Conservation (phyloP, 345 rosid species). For the Lepidium africanum region DNA sequence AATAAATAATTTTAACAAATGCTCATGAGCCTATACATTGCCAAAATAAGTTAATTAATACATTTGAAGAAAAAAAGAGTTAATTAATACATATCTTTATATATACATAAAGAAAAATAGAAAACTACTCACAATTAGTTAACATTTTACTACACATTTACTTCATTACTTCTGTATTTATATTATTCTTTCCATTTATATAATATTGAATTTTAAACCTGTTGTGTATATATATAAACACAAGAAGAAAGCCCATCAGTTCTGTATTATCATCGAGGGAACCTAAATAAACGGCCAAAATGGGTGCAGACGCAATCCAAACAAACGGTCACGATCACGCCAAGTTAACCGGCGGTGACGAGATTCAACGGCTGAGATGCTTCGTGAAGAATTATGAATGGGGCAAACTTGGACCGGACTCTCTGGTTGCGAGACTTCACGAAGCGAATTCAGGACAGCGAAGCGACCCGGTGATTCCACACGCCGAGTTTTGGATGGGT, state of each 20-base stretch:
- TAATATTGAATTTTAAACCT: conserved; percentile 2
- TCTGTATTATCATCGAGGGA: background rate
- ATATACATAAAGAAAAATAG: background rate
- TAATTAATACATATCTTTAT: conserved; percentile 12
- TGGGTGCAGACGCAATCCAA: conserved; percentile 27
- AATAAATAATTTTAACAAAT: background rate
- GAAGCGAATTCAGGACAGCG: conserved; percentile 48
- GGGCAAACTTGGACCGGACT: conserved; percentile 63
- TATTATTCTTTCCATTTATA: background rate
- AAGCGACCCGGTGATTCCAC: conserved; percentile 35
- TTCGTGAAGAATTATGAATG: conserved; percentile 79
- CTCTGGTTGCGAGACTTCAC: conserved; percentile 53
- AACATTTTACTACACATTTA: background rate
- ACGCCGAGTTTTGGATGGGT: conserved; percentile 73
- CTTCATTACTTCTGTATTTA: background rate
- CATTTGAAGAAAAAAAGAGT: background rate
- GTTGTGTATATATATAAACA: background rate
- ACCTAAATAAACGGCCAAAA: background rate
- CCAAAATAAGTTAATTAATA: background rate
- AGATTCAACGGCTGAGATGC: conserved; percentile 45
- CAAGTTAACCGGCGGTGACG: conserved; percentile 15
- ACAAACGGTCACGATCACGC: conserved; percentile 14
- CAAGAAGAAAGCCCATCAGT: conserved; percentile 10
- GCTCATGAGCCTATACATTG: background rate
- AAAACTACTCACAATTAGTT: background rate